phyloP scores from a whole-genome alignment of 805 yeast species.

The Candida methanosorbosa region DNA sequence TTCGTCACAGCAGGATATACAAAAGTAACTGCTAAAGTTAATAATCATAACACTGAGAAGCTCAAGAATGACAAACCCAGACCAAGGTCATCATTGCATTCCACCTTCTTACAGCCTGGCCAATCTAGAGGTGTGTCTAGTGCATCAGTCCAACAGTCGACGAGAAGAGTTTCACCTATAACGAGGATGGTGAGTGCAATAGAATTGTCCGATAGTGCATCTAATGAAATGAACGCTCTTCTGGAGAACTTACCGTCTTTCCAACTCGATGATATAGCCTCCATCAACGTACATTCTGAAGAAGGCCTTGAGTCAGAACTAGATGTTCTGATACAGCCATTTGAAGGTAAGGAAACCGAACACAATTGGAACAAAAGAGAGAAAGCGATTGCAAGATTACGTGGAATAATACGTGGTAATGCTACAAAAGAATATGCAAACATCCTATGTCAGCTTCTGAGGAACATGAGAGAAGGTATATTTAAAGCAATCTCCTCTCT shows the following conservation, averaged over 20 bases:
- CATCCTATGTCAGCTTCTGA: conserved; percentile 19
- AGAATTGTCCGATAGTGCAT: neutral
- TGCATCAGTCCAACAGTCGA: neutral
- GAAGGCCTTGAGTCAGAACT: conserved; percentile 20
- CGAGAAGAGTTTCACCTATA: neutral
- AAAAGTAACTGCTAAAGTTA: conserved; percentile 13
- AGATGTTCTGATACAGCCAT: conserved; percentile 26
- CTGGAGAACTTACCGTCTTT: conserved; percentile 3
- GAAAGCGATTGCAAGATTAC: conserved; percentile 42
- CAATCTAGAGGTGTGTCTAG: neutral
- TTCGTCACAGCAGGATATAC: conserved; percentile 22
- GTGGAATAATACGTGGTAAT: conserved; percentile 57
- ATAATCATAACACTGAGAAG: neutral
- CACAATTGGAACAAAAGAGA: conserved; percentile 79
- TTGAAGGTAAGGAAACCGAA: conserved; percentile 77
- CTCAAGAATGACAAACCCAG: neutral
- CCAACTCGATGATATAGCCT: conserved; percentile 25
- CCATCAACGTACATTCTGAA: conserved; percentile 22
- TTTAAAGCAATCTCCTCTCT: conserved; percentile 61
- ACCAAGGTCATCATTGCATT: neutral
- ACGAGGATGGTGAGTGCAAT: neutral
- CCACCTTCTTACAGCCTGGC: neutral
- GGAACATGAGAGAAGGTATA: conserved; percentile 47
- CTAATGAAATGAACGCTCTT: neutral
- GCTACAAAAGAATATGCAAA: conserved; percentile 24